A percentile compares a stretch with the other conserved stretches of the same genome.
These are phyloP conservation scores for Henckelia pumila DNA, from an alignment of 257 asterid species.

Conservation along the genomic window DNA sequence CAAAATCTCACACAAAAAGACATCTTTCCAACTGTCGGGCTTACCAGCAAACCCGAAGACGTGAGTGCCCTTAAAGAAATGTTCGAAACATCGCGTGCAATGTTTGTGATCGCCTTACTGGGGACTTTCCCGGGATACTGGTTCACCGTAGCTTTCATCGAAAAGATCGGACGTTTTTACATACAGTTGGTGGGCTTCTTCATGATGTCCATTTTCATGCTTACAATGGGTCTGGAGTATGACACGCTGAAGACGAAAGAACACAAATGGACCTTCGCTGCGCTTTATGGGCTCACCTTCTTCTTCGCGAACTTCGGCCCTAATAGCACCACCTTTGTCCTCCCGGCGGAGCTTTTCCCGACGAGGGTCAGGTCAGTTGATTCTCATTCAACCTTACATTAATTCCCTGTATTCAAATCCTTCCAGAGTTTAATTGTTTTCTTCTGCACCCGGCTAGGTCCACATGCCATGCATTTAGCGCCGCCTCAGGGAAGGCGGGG, in stretches of 20 bases:
- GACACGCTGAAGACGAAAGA: slow-evolving; percentile 27
- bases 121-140: slow-evolving; percentile 43
- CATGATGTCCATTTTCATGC: slow-evolving; percentile 46
- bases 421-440: no score
- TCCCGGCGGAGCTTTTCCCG: slow-evolving; percentile 46
- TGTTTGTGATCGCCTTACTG: slow-evolving; percentile 37
- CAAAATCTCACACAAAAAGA: slow-evolving; percentile 38
- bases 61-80: slow-evolving; percentile 35
- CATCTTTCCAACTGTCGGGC: slow-evolving; percentile 33
- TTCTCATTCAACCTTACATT: background rate
- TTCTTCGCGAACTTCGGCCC: slow-evolving; percentile 51
- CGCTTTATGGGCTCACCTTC: slow-evolving; percentile 42
- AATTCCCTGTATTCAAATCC: no score
- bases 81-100: slow-evolving; percentile 42
- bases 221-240: slow-evolving; percentile 30
- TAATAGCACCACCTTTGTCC: slow-evolving; percentile 43
- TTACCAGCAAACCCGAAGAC: slow-evolving; percentile 11
- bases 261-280: slow-evolving; percentile 41
- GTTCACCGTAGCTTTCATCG: slow-evolving; percentile 38
- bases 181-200: slow-evolving; percentile 41
- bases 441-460: slow-evolving; percentile 20
- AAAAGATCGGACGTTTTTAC: slow-evolving; percentile 34
- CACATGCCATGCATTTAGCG: slow-evolving; percentile 44
- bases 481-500: slow-evolving; percentile 48
- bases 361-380: slow-evolving; percentile 29